Evolutionary conservation across 768 basidiomycete genomes (phyloP).

Genomic region (Hortiboletus campestris): DNA sequence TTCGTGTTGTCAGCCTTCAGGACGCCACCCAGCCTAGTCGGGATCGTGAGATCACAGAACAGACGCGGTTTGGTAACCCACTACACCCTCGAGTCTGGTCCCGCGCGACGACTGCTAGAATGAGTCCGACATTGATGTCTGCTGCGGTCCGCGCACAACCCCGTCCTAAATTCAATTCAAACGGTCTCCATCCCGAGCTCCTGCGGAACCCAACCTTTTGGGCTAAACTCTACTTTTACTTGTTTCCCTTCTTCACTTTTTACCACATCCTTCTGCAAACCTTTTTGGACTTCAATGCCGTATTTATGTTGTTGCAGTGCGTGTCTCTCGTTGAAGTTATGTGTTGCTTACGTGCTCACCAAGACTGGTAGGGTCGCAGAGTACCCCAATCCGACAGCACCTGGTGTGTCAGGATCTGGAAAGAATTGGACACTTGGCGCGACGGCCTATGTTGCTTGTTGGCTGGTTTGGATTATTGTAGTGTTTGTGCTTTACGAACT

Average conservation of each 20-base stretch:
- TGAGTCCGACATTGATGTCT: slow-evolving; percentile 45
- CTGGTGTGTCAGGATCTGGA: slow-evolving; percentile 68
- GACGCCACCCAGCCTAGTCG: slow-evolving; percentile 43
- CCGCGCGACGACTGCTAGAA: slow-evolving; percentile 47
- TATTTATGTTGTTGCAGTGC: slow-evolving; percentile 80
- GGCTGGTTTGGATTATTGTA: slow-evolving; percentile 68
- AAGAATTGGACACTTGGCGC: slow-evolving; percentile 80
- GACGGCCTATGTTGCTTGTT: slow-evolving; percentile 81
- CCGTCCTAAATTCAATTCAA: slow-evolving; percentile 65
- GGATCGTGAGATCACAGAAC: slow-evolving; percentile 51
- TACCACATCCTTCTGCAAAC: slow-evolving; percentile 74
- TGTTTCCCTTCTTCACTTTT: slow-evolving; percentile 69
- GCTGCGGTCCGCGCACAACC: slow-evolving; percentile 33
- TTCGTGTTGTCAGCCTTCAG: slow-evolving; percentile 75
- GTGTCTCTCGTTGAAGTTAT: slow-evolving; percentile 33
- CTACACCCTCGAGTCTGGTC: slow-evolving; percentile 55
- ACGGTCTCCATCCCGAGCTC: slow-evolving; percentile 65
- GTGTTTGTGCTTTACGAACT: slow-evolving; percentile 78
- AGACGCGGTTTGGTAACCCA: slow-evolving; percentile 42
- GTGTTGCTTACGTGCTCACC: slow-evolving; percentile 12
- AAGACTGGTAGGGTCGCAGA: slow-evolving; percentile 58
- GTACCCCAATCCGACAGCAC: slow-evolving; percentile 66
- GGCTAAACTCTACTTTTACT: slow-evolving; percentile 61
- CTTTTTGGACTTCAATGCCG: slow-evolving; percentile 87
- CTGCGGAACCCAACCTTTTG: slow-evolving; percentile 56